Evolutionary conservation across 495 filamentous ascomycete species (phyloP).

Genomic region (Podospora anserina): DNA sequence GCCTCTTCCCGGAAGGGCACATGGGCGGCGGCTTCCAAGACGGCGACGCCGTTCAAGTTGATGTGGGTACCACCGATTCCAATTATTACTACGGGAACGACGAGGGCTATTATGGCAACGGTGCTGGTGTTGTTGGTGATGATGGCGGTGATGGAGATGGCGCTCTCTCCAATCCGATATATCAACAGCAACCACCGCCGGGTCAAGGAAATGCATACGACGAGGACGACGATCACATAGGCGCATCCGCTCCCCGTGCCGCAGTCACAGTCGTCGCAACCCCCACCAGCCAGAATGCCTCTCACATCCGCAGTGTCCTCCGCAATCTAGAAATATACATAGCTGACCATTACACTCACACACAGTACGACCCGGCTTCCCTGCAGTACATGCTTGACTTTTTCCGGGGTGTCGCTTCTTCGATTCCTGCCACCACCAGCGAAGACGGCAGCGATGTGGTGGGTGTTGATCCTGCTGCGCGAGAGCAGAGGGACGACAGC

Average conservation of each 20-base stretch:
- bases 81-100: not conserved
- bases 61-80: constrained; percentile 62
- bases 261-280: not conserved
- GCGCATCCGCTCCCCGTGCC: not conserved
- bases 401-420: constrained; percentile 92
- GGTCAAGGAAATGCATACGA: not conserved
- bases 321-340: constrained; percentile 50
- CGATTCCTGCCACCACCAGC: constrained; percentile 71
- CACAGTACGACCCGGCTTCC: constrained; percentile 91
- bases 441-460: constrained; percentile 61
- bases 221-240: not conserved
- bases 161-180: not conserved
- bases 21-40: constrained; percentile 86
- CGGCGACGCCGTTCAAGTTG: constrained; percentile 91
- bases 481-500: constrained; percentile 40
- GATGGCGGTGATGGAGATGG: not conserved
- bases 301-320: constrained; percentile 37
- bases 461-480: constrained; percentile 50
- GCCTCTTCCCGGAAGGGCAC: constrained; percentile 93
- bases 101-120: not conserved
- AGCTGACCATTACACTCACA: constrained; percentile 50
- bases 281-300: constrained; percentile 8
- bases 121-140: not conserved
- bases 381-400: constrained; percentile 99
- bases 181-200: not conserved